phyloP scores from a whole-genome alignment of 331 rosid species.

The Pyrus hybrid region DNA sequence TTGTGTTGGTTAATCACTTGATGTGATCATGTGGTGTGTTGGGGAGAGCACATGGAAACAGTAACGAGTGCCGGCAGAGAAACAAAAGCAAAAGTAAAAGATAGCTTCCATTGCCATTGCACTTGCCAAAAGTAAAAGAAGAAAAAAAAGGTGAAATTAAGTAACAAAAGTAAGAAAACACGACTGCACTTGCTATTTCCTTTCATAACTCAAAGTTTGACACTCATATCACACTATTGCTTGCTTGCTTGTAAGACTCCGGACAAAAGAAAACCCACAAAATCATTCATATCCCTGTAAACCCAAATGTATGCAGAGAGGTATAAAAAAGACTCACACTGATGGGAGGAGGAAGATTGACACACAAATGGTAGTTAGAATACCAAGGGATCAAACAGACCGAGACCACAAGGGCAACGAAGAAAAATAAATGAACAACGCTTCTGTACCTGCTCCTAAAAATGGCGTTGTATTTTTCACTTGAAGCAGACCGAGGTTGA shows the following conservation, averaged over 20 bases:
- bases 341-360: slow-evolving; percentile 13
- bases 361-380: slow-evolving; percentile 29
- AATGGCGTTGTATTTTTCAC: slow-evolving; percentile 35
- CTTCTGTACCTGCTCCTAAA: slow-evolving; percentile 90
- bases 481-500: slow-evolving; percentile 94
- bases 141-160: slow-evolving; percentile 1
- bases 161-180: slow-evolving; percentile 24
- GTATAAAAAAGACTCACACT: slow-evolving; percentile 24
- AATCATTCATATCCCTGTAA: slow-evolving; percentile 53
- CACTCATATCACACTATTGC: slow-evolving; percentile 52
- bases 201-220: slow-evolving; percentile 42
- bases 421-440: slow-evolving; percentile 40
- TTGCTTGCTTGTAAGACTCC: slow-evolving; percentile 31
- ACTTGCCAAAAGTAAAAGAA: neutral
- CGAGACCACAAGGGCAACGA: neutral
- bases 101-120: slow-evolving; percentile 47
- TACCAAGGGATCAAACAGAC: neutral
- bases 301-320: slow-evolving; percentile 35
- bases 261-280: slow-evolving; percentile 25
- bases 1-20: slow-evolving; percentile 30
- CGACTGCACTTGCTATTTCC: slow-evolving; percentile 38
- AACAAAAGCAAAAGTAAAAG: slow-evolving; percentile 37
- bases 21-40: slow-evolving; percentile 32
- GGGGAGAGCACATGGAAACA: slow-evolving; percentile 42
- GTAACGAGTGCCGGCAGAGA: slow-evolving; percentile 31